These are phyloP conservation scores for Saccharomyces uvarum DNA, from an alignment of 1,139 yeast genomes.

Conservation along the genomic window DNA sequence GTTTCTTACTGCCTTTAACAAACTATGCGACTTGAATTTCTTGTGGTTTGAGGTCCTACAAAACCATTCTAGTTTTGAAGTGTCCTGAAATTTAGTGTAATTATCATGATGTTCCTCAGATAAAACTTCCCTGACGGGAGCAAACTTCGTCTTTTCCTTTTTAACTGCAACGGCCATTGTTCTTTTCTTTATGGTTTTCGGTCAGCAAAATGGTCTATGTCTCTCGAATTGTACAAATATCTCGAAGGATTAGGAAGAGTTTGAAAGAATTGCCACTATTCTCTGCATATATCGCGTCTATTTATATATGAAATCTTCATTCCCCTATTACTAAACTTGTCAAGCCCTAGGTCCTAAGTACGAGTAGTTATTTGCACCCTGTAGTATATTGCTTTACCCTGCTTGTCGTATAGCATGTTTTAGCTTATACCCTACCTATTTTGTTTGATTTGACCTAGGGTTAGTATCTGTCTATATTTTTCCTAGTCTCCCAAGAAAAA, in stretches of 20 bases:
- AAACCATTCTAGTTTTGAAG: conserved; percentile 12
- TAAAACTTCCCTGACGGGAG: conserved; percentile 9
- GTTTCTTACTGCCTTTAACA: conserved; percentile 11
- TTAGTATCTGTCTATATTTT: neutral
- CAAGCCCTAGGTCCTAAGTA: neutral
- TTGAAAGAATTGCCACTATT: neutral
- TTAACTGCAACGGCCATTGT: conserved; percentile 5
- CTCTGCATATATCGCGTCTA: neutral
- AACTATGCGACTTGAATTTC: conserved; percentile 5
- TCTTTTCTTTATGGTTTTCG: neutral
- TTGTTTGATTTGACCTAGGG: neutral
- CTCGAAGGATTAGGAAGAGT: neutral
- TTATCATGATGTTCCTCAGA: conserved; percentile 6
- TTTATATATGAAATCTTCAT: neutral
- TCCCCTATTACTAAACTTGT: neutral
- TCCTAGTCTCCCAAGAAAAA: neutral
- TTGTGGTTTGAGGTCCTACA: conserved; percentile 7
- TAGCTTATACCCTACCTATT: neutral
- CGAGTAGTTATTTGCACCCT: neutral
- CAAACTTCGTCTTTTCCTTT: conserved; percentile 12
- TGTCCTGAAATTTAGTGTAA: conserved; percentile 9
- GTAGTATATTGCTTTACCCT: neutral
- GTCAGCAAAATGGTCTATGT: neutral
- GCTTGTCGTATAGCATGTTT: neutral
- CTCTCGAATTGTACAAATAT: neutral